Base-by-base conservation (phyloP, 2,329 filamentous ascomycete genomes). In the Pestalotiopsis fici region DNA sequence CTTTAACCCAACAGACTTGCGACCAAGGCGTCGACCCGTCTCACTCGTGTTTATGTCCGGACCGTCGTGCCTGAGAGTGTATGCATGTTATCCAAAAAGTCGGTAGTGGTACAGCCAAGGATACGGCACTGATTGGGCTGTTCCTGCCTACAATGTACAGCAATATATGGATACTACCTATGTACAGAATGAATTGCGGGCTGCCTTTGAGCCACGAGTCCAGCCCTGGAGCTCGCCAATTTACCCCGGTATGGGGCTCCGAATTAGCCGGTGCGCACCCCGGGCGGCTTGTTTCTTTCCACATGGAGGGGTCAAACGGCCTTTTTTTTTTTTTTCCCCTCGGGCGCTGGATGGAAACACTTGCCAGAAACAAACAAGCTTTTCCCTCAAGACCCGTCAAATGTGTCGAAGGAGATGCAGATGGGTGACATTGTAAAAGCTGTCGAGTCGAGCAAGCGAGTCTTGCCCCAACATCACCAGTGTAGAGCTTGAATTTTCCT, bases 81-180 rank as follows among this genome's bases (percentile, higher is more conserved):
- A 35, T 35, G 31, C 18, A 27, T 35, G 43, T n/a, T 56, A 31
- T 31, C 61, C 61, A 64, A 18, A 11, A 31, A 37, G 21, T 54
- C 43, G 61, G 61, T 64, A 64, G 39, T 55, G 37, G 12, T 18
- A 64, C 47, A 54, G 47, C 18, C 4, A 21, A 25, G n/a, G 28
- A 23, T 2, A 11, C 4, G 3, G 31, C 28, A 35, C 18, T 55
- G 28, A 35, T 64, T 56, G 61, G 61, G 15, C 27, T 43, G 61
- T 64, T 55, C 61, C 61, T 64, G 61, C 61, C 47, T 54, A 28
- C n/a, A n/a, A n/a, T n/a, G n/a, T n/a, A n/a, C 11, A 23, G 27
- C 25, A 64, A 56, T 64, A 43, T 63, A 64, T 12, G 31, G 23
- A 55, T 31, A 56, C 37, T n/a, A 15, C 5, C 21, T 37, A 27